Base-by-base conservation (phyloP, 768 basidiomycete species). In the Hemileccinum impolitum region DNA sequence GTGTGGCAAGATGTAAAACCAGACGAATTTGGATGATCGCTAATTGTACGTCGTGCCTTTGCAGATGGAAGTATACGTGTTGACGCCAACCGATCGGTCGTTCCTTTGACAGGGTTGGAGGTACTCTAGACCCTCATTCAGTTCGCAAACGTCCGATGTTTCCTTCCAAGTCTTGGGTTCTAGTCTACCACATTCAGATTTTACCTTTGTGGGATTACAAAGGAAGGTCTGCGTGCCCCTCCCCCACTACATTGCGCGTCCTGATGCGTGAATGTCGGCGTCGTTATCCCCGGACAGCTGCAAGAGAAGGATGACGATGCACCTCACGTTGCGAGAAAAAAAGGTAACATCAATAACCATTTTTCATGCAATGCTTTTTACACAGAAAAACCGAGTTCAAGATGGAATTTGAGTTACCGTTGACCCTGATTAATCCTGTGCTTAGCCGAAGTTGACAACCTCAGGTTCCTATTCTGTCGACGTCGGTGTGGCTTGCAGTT, bases 181-280 rank as follows among this genome's bases (percentile, higher is more conserved):
- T 8, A 30, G 28, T 30, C 28, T 4, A 12, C 28, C 28, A 35
- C n/a, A 14, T 19, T 19, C 36, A 37, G 36, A 18, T 38, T 18
- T 39, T 51, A 25, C 53, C 41, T 52, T 34, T 10, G 11, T 6
- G 7, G n/a, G 40, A 35, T 18, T 28, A 17, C 15, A 35, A 35
- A 26, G 28, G 30, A 43, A 34, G 15, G 1, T 4, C 37, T 9
- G 10, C 11, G 31, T 28, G 19, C 12, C 13, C 47, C 36, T 15
- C 13, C 47, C 36, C 30, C 41, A 38, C 51, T 19, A 51, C 45
- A 60, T 53, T 57, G 36, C 17, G 10, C 28, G 28, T 14, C 37
- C 8, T 43, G 49, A 55, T 60, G 51, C 52, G 60, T 12, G 53
- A 48, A 13, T 8, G 31, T 43, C 60, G 57, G 60, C 2, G 6